Conservation (phyloP, 176 grass and related monocot genomes). For the Pontederia crassipes region DNA sequence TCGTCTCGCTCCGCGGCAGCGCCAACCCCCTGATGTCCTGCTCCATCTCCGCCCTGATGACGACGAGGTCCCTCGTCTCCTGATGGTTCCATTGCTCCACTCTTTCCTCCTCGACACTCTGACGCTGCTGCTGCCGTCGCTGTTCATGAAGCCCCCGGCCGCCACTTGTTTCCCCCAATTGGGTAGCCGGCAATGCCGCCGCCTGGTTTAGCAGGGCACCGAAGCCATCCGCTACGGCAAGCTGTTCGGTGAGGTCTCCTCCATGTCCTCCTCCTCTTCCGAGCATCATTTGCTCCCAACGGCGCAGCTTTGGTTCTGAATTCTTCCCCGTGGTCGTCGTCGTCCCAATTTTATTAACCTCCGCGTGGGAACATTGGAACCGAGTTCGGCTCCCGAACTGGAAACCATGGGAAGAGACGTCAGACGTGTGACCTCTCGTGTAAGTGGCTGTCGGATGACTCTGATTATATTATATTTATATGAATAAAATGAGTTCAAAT, state of each 20-base stretch:
- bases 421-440: too few species aligned
- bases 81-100: constrained; percentile 65
- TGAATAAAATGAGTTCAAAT: too few species aligned
- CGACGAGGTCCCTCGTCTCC: constrained; percentile 77
- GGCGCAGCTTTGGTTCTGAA: too few species aligned
- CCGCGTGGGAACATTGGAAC: too few species aligned
- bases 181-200: background rate
- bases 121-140: background rate
- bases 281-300: background rate
- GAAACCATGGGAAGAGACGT: too few species aligned
- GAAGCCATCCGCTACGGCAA: background rate
- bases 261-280: constrained; percentile 2
- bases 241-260: background rate
- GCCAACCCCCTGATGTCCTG: constrained; percentile 23
- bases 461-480: too few species aligned
- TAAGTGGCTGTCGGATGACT: too few species aligned
- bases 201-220: background rate
- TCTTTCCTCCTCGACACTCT: constrained; percentile 36
- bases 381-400: too few species aligned
- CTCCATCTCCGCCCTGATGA: constrained; percentile 58
- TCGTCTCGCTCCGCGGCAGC: constrained; percentile 33
- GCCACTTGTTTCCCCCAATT: constrained; percentile 12
- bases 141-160: background rate
- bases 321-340: too few species aligned
- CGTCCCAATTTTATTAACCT: too few species aligned